Base-by-base conservation (phyloP, 1,139 yeast species). In the Pneumocystis jirovecii region DNA sequence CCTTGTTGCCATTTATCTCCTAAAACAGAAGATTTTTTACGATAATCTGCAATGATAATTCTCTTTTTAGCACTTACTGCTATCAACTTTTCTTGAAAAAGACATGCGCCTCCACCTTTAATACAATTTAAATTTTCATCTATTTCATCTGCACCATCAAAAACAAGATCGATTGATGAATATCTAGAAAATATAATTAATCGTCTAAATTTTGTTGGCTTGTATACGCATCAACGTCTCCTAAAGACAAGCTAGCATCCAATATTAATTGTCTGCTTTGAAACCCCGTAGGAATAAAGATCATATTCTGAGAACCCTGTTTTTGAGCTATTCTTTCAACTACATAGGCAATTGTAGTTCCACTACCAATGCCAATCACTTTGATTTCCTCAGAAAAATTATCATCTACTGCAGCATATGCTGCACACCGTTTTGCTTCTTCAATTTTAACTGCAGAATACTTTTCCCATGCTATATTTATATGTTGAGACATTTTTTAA, bases 101-200 rank as follows among this genome's bases (percentile, higher is more conserved):
- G 80, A 76, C 99, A 95, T 1, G 97, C 99, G 59, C 99, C 99
- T 63, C 99, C 99, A 69, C 99, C 99, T 77, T 95, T 95, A 75
- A 95, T 95, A 72, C 93, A 84, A 73, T 90, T 89, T 71, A 93
- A 80, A 25, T 80, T 73, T 7, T 83, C 74, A 74, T 93, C 98
- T 66, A 91, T 95, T 75, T 95, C 99, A 76, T 95, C 99, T 8
- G 98, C 98, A 61, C 99, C 99, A 75, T 95, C 99, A 74, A 95
- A 93, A 2, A 96, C 96, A 71, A 93, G 84, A 74, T 93, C 98
- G 61, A 95, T 34, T 50, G 34, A n/a, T 50, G 78, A 42, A 81
- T 81, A 15, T 77, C 77, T 19, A 65, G 65, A 12, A 64, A 40
- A 15, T 25, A 37, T 29, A 25, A 64, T 25, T 19, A 62, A 57